Base-by-base conservation (phyloP, 768 basidiomycete species). In the Pulveroboletus sp. region DNA sequence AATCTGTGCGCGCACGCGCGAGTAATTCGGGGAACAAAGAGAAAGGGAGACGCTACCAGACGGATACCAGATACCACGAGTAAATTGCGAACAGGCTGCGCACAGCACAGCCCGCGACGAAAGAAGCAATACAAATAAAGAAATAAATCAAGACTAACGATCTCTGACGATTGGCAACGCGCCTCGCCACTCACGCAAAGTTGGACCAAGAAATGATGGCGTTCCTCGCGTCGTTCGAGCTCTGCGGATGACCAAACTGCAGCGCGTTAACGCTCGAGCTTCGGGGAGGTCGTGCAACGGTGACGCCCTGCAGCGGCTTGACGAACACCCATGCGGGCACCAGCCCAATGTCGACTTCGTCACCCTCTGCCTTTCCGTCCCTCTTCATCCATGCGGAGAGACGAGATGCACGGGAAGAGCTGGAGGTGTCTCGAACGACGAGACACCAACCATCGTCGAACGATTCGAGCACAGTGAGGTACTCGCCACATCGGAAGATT, bases 401-500 rank as follows among this genome's bases (percentile, higher is more conserved):
- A n/a, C 45, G 49, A 7, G 76, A 77, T 47, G 72, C 72, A 49
- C 30, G 68, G 1, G 75, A 76, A 55, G 73, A 73, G 57, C 22
- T 66, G 60, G 51, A 55, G 51, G 38, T 63, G 51, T 83, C 78
- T 24, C 84, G 73, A 17, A 79, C 81, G 44, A 86, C 83, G 44
- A 86, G 73, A 57, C 84, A 87, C 88, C 88, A 91, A 2, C 86
- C 88, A 49, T 90, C 88, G 50, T 89, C 84, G 57, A 82, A 86
- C 5, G 80, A 79, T 51, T 80, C 78, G 4, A 88, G 72, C 24
- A 89, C 68, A 1, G 76, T 78, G 35, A 90, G 67, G 30, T 70
- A 71, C 62, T 91, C 86, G 32, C 84, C 83, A 12, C 74, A 58
- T 29, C 58, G 62, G 17, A 86, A 50, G 29, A n/a, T n/a, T n/a